Base-by-base conservation (phyloP, 1,284 basidiomycete species). In the Tilletia caries region DNA sequence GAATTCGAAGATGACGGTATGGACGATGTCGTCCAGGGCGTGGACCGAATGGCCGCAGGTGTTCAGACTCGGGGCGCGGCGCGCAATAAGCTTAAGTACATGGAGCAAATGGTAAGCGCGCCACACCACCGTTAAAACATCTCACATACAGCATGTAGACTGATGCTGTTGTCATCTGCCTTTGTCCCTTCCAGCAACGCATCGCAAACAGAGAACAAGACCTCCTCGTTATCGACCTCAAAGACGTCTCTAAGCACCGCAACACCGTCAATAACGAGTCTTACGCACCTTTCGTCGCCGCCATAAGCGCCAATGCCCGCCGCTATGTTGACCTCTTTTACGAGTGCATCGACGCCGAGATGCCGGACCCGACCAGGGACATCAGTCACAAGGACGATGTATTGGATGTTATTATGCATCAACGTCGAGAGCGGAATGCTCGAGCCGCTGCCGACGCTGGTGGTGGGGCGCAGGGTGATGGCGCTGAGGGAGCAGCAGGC, bases 141-240 rank as follows among this genome's bases (percentile, higher is more conserved):
- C 8, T n/a, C 20, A 8, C 48, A 50, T 5, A 50, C 20, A 13
- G 48, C 10, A 41, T 15, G 1, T 8, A n/a, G 48, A n/a, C 48
- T 25, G 33, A 20, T 25, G n/a, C 25, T 32, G 33, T 41, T 23
- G 15, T 15, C 15, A 29, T 18, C 5, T 23, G 37, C 23, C 27
- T 50, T 20, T 20, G n/a, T n/a, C n/a, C 32, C 50, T 18, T 32
- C 25, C 71, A 94, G 91, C 92, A 95, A 91, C 88, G 88, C 67
- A 91, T 98, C 72, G 92, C 95, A 66, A 96, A 98, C 84, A 89
- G 95, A 60, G 91, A 95, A 71, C 91, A 94, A 81, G 89, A 92
- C 75, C 90, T 90, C 87, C 86, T 95, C 20, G 85, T 89, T 54
- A 88, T 95, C 74, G 91, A 93, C 74, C 84, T 95, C 34, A 91